Conservation (phyloP, 371 early-diverging fungal species). For the Mortierella polycephala region DNA sequence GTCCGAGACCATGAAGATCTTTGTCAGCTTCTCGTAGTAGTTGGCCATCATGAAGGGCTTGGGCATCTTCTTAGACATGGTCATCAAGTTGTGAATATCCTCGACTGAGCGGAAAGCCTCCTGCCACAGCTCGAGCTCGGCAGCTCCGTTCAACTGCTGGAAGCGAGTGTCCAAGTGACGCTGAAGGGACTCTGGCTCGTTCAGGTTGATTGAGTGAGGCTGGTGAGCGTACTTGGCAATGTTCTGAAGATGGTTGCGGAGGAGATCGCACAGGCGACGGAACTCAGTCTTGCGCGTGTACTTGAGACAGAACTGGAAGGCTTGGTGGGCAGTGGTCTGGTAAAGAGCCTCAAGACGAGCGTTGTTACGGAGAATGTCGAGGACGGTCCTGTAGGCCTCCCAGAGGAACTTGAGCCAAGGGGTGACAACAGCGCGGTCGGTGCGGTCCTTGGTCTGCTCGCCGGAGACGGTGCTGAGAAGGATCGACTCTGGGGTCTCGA, state of each 20-base stretch:
- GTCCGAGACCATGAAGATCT: slow-evolving; percentile 94
- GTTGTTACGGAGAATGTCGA: slow-evolving; percentile 97
- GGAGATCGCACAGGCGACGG: slow-evolving; percentile 95
- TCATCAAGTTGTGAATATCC: slow-evolving; percentile 95
- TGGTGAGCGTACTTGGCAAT: slow-evolving; percentile 94
- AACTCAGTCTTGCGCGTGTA: slow-evolving; percentile 98
- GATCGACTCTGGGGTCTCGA: slow-evolving; percentile 96
- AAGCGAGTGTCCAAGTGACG: slow-evolving; percentile 96
- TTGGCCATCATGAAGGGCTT: slow-evolving; percentile 95
- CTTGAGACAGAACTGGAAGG: slow-evolving; percentile 95
- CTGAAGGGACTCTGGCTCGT: slow-evolving; percentile 96
- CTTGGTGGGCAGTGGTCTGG: slow-evolving; percentile 89
- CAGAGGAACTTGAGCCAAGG: slow-evolving; percentile 98
- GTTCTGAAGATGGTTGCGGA: slow-evolving; percentile 92
- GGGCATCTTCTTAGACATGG: slow-evolving; percentile 90
- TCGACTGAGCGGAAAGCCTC: slow-evolving; percentile 97
- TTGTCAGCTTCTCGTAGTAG: slow-evolving; percentile 97
- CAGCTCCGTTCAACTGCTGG: slow-evolving; percentile 93
- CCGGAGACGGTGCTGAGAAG: slow-evolving; percentile 94
- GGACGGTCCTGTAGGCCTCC: slow-evolving; percentile 97
- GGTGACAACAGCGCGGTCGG: slow-evolving; percentile 96
- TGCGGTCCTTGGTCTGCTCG: slow-evolving; percentile 94
- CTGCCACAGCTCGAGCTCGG: slow-evolving; percentile 98
- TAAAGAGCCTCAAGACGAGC: slow-evolving; percentile 94
- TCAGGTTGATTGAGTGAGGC: slow-evolving; percentile 91